Base-by-base conservation (phyloP, 1,139 yeast genomes). In the Geotrichum histeridarum region DNA sequence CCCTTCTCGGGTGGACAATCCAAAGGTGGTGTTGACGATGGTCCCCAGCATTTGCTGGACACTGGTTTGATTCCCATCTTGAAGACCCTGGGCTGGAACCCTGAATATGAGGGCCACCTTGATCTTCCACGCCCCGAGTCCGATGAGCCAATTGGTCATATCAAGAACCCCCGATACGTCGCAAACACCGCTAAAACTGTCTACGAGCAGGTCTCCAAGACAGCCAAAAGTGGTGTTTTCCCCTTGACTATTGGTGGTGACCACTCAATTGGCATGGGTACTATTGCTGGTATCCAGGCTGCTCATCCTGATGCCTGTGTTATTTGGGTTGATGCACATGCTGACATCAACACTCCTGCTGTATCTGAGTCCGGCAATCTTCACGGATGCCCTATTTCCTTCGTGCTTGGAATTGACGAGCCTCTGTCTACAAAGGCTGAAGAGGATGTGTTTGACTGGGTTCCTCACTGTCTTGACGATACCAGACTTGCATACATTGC, bases 1-100 rank as follows among this genome's bases (percentile, higher is more conserved):
- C 96, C 97, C 53, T 90, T 90, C 69, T 83, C 91, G 37, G 98
- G 97, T n/a, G 99, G 99, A 56, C 99, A 91, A 71, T 93, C 91
- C 52, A 87, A 87, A 65, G 81, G 84, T 36, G 99, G 99, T 55
- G 97, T 91, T 42, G 98, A 91, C 66, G 79, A 83, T 57, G 99
- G 97, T 31, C 98, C 99, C n/a, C 80, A 83, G 59, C 84, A 81
- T 68, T 76, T 91, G 60, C 70, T 89, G 54, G 79, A 84, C 59
- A 81, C 82, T 56, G 96, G 96, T 3, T 77, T 91, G 56, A 75
- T 80, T 57, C 64, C 77, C 39, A 86, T 85, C 63, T 68, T 91
- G 56, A 72, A 80, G 60, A 71, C 73, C 1, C 75, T 90, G 53
- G 95, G 94, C 18, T 91, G 96, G 96, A 70, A 75, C 27, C 78